Conservation (phyloP, 441 rosid species). For the Jatropha podagrica region DNA sequence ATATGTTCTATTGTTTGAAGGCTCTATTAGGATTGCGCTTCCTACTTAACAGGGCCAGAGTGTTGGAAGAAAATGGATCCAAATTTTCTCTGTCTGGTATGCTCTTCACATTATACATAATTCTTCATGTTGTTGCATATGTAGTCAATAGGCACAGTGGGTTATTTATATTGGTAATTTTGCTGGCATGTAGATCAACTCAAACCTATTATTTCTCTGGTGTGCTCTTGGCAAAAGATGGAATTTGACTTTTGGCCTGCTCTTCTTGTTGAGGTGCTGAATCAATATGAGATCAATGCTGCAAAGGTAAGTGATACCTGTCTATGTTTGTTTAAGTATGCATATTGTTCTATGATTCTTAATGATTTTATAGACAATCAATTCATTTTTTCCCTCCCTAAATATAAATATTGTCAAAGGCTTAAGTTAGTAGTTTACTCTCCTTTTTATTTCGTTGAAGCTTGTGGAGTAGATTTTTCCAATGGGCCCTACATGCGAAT, state of each 20-base stretch:
- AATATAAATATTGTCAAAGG: not conserved
- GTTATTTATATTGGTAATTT: slow-evolving; percentile 6
- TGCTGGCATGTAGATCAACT: slow-evolving; percentile 47
- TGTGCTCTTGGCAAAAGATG: slow-evolving; percentile 84
- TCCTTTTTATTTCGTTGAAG: no score
- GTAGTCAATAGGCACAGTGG: not conserved
- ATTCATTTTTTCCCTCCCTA: not conserved
- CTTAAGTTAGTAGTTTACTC: not conserved
- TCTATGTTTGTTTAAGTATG: not conserved
- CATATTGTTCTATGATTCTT: not conserved
- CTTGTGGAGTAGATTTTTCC: not conserved
- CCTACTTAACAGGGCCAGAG: slow-evolving; percentile 54
- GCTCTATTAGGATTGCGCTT: slow-evolving; percentile 88
- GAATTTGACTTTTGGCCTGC: slow-evolving; percentile 88
- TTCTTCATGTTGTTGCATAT: slow-evolving; percentile 13
- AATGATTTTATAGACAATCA: not conserved
- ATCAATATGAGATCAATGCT: slow-evolving; percentile 78
- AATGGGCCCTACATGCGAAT: not conserved
- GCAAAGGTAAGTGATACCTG: slow-evolving; percentile 58
- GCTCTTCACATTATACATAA: slow-evolving; percentile 18
- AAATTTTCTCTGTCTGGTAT: slow-evolving; percentile 75
- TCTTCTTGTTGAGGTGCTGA: slow-evolving; percentile 84
- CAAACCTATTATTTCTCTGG: slow-evolving; percentile 65
- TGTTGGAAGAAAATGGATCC: slow-evolving; percentile 66
- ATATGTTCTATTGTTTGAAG: slow-evolving; percentile 41